These are phyloP conservation scores for Penicillium antarcticum DNA, from an alignment of 495 filamentous ascomycete species.

Conservation along the genomic window DNA sequence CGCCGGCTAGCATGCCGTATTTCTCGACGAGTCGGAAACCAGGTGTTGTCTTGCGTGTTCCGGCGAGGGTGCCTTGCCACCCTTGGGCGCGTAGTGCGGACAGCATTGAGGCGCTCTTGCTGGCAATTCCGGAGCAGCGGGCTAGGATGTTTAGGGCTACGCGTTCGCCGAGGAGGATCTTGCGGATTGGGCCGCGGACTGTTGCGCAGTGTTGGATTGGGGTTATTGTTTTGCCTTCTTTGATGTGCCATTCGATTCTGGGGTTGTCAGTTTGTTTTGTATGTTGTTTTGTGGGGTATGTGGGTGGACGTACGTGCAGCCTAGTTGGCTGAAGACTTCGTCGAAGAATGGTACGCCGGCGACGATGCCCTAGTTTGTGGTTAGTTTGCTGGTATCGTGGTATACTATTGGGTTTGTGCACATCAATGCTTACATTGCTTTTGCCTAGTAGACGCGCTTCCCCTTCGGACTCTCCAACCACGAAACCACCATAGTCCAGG, in stretches of 20 bases:
- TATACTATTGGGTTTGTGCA: not conserved
- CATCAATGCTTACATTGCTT: slow-evolving; percentile 48
- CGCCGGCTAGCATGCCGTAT: slow-evolving; percentile 93
- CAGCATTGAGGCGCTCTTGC: slow-evolving; percentile 53
- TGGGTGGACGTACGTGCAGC: slow-evolving; percentile 60
- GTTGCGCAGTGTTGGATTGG: slow-evolving; percentile 66
- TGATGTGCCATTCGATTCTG: slow-evolving; percentile 79
- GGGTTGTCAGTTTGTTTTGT: not conserved
- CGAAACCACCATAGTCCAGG: slow-evolving; percentile 95
- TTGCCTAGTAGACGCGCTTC: slow-evolving; percentile 89
- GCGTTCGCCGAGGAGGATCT: slow-evolving; percentile 85
- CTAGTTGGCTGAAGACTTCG: slow-evolving; percentile 86
- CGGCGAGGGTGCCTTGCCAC: slow-evolving; percentile 82
- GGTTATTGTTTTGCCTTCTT: slow-evolving; percentile 67
- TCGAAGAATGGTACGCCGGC: slow-evolving; percentile 95
- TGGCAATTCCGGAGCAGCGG: slow-evolving; percentile 89
- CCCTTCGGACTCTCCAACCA: slow-evolving; percentile 75
- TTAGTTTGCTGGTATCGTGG: not conserved
- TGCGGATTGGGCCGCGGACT: slow-evolving; percentile 79
- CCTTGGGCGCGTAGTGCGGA: slow-evolving; percentile 56
- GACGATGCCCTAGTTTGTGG: slow-evolving; percentile 60
- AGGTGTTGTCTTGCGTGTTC: slow-evolving; percentile 94
- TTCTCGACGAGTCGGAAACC: slow-evolving; percentile 96
- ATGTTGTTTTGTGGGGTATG: not conserved
- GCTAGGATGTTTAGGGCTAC: slow-evolving; percentile 91